Evolutionary conservation across 371 early-diverging fungal genomes (phyloP).

Genomic region (Coemansia sp.): DNA sequence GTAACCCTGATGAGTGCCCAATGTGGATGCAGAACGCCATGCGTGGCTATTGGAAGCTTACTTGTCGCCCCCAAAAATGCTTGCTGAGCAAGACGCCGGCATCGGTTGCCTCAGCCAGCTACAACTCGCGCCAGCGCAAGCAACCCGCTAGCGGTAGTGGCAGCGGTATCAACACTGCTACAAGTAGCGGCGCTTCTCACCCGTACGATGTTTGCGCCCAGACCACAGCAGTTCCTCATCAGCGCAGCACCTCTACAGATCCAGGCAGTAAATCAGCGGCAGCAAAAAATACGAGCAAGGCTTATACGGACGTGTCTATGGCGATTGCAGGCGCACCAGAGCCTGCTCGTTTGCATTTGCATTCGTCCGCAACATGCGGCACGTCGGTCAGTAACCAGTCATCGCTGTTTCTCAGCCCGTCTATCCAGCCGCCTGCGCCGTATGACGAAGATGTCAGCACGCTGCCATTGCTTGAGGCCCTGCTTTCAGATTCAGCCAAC

Average conservation of each 20-base stretch:
- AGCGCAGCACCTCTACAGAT: neutral
- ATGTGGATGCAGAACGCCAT: constrained; percentile 47
- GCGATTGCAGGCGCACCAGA: neutral
- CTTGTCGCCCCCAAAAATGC: constrained; percentile 20
- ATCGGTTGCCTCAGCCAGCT: neutral
- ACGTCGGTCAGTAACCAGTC: constrained; percentile 3
- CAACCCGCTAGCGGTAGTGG: neutral
- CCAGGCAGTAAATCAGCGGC: neutral
- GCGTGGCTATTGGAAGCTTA: constrained; percentile 49
- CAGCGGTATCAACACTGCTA: neutral
- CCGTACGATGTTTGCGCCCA: neutral
- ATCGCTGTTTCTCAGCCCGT: constrained; percentile 3
- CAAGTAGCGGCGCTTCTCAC: neutral
- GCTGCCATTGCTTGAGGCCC: constrained; percentile 39
- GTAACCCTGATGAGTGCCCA: constrained; percentile 20
- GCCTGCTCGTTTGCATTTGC: neutral
- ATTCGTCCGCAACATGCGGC: neutral
- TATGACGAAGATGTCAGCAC: constrained; percentile 7
- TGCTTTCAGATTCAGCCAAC: constrained; percentile 28
- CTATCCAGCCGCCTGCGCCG: constrained; percentile 3
- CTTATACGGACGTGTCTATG: neutral
- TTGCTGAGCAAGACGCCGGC: neutral
- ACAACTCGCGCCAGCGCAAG: neutral
- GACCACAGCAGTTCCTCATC: neutral
- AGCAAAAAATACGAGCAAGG: neutral